A percentile compares a stretch with the other conserved stretches of the same genome.
These are phyloP conservation scores for Fomes fomentarius DNA, from an alignment of 1,284 basidiomycete species.

Conservation along the genomic window DNA sequence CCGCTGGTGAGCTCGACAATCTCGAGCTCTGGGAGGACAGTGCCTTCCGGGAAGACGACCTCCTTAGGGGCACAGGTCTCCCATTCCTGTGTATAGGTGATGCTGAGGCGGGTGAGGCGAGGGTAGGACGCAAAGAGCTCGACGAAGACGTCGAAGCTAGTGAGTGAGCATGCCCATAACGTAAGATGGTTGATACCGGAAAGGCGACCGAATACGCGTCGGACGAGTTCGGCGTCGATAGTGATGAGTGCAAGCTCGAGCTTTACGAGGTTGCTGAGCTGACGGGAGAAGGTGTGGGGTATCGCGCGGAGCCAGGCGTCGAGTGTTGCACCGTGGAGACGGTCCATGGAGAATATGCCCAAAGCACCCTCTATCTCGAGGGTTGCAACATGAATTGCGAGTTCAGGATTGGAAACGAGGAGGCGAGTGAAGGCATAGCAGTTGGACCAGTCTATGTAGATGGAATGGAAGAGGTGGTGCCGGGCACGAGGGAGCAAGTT, in stretches of 20 bases:
- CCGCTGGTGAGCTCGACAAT: slow-evolving; percentile 18
- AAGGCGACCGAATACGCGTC: slow-evolving; percentile 15
- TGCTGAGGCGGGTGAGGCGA: slow-evolving; percentile 12
- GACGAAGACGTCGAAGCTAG: slow-evolving; percentile 19
- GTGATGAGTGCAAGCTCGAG: slow-evolving; percentile 24
- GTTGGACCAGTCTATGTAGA: slow-evolving; percentile 25
- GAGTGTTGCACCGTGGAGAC: slow-evolving; percentile 22
- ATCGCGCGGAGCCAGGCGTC: slow-evolving; percentile 23
- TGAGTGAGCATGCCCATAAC: slow-evolving; percentile 22
- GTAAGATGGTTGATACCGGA: slow-evolving; percentile 17
- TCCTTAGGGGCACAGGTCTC: slow-evolving; percentile 8
- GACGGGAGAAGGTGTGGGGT: slow-evolving; percentile 11
- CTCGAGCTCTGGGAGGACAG: slow-evolving; percentile 10
- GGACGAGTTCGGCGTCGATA: slow-evolving; percentile 17
- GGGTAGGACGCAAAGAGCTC: slow-evolving; percentile 17
- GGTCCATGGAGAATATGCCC: slow-evolving; percentile 25
- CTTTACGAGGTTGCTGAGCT: slow-evolving; percentile 17
- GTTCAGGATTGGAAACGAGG: slow-evolving; percentile 6
- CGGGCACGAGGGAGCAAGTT: slow-evolving; percentile 16
- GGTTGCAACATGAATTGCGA: slow-evolving; percentile 12
- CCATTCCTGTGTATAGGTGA: slow-evolving; percentile 24
- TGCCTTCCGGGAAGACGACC: neutral
- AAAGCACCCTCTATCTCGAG: slow-evolving; percentile 24
- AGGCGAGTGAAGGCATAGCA: slow-evolving; percentile 21
- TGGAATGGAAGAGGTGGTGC: slow-evolving; percentile 18